A percentile compares a stretch with the other conserved stretches of the same genome.
Conservation (phyloP, 2,329 filamentous ascomycete species). For the Alternaria postmessia region DNA sequence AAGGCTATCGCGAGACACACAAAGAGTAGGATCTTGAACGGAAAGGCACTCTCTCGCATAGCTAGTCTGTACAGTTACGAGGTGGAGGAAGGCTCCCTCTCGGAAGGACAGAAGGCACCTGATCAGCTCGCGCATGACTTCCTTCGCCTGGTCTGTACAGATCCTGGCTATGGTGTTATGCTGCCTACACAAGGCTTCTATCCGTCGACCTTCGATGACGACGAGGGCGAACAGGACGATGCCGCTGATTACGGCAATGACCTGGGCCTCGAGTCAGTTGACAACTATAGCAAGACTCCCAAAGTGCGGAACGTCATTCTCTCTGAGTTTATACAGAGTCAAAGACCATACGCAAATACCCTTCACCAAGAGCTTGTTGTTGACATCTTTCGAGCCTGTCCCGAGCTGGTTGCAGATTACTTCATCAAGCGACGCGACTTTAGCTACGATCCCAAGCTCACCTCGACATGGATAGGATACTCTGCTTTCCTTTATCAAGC, state of each 20-base stretch:
- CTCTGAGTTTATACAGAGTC: conserved; percentile 77
- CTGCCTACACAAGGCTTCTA: conserved; percentile 85
- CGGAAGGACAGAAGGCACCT: conserved; percentile 62
- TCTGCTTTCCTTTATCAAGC: conserved; percentile 86
- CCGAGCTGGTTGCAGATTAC: conserved; percentile 88
- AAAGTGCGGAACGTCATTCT: conserved; percentile 82
- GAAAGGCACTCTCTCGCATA: conserved; percentile 75
- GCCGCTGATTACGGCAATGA: conserved; percentile 62
- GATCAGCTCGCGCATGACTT: conserved; percentile 77
- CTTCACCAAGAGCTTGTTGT: conserved; percentile 84
- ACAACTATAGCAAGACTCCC: conserved; percentile 74
- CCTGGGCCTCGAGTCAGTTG: conserved; percentile 72
- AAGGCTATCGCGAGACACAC: conserved; percentile 73
- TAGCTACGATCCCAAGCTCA: conserved; percentile 88
- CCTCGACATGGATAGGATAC: conserved; percentile 94
- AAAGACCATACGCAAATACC: conserved; percentile 83
- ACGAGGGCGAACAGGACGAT: conserved; percentile 52
- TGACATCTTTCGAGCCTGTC: conserved; percentile 79
- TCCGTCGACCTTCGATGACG: conserved; percentile 71
- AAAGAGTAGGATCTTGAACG: conserved; percentile 80
- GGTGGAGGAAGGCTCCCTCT: conserved; percentile 58
- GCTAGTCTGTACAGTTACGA: conserved; percentile 47
- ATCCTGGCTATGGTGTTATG: conserved; percentile 74
- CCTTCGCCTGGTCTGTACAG: conserved; percentile 77
- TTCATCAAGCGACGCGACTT: conserved; percentile 80